Conservation (phyloP, 2,329 filamentous ascomycete species). For the Huntiella decipiens region DNA sequence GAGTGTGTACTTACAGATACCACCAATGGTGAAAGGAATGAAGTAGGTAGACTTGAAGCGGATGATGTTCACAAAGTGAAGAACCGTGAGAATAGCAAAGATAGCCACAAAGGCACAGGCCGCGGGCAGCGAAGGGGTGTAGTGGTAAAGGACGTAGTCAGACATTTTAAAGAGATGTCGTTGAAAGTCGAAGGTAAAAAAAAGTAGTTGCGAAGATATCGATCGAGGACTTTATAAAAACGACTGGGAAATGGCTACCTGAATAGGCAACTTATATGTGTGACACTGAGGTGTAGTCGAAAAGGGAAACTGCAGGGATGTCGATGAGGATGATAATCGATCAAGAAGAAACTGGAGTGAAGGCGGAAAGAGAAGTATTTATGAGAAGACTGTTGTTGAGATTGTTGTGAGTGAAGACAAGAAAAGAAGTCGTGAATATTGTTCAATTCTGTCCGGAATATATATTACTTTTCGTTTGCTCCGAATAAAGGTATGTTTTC, state of each 20-base stretch:
- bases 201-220: constrained; percentile 22
- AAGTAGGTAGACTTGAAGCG: constrained; percentile 5
- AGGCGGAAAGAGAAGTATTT: not conserved
- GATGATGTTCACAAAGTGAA: constrained; percentile 23
- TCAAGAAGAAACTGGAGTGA: not conserved
- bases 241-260: not conserved
- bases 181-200: not conserved
- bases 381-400: not conserved
- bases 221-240: constrained; percentile 14
- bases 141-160: constrained; percentile 23
- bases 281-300: too few relatives aligned
- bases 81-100: constrained; percentile 21
- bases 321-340: not conserved
- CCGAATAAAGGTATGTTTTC: too few relatives aligned
- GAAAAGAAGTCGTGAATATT: too few relatives aligned
- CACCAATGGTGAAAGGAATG: constrained; percentile 28
- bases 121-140: constrained; percentile 25
- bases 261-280: too few relatives aligned
- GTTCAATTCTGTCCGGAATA: too few relatives aligned
- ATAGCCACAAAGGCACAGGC: constrained; percentile 25
- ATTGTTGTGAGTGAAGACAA: too few relatives aligned
- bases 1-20: constrained; percentile 22
- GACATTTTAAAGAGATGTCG: not conserved
- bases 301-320: too few relatives aligned
- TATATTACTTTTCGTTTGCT: too few relatives aligned